A percentile compares a stretch with the other conserved stretches of the same genome.
phyloP scores from a whole-genome alignment of 2,329 filamentous ascomycete species.

The Calonectria honghensis region DNA sequence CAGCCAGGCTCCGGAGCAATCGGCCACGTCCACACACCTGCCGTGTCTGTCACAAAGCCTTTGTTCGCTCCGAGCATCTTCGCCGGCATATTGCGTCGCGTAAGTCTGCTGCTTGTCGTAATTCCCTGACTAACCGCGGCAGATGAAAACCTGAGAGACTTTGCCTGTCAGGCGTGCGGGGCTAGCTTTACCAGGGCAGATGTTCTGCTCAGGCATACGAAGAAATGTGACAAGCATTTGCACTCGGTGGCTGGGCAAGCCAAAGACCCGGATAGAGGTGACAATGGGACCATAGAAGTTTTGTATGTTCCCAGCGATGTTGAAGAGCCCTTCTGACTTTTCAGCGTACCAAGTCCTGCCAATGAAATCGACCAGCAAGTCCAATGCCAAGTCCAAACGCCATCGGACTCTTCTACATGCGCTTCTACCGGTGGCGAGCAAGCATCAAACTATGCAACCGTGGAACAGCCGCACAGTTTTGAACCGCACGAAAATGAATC shows the following conservation, averaged over 20 bases:
- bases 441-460: not conserved
- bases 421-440: not conserved
- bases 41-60: not conserved
- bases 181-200: slow-evolving; percentile 12
- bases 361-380: not conserved
- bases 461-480: not conserved
- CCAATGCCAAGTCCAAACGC: not conserved
- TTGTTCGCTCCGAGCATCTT: slow-evolving; percentile 17
- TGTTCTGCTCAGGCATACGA: not conserved
- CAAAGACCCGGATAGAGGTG: not conserved
- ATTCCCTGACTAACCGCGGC: not conserved
- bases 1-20: not conserved
- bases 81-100: slow-evolving; percentile 6
- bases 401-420: slow-evolving; percentile 9
- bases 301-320: not conserved
- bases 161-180: slow-evolving; percentile 10
- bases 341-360: not conserved
- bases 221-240: slow-evolving; percentile 10
- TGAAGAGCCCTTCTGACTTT: not conserved
- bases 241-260: not conserved
- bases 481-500: not conserved
- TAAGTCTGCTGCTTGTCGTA: not conserved
- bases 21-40: slow-evolving; percentile 13
- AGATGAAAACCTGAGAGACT: slow-evolving; percentile 11
- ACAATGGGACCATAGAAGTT: not conserved